phyloP scores from a whole-genome alignment of 192 early-diverging fungal species.

The Lobosporangium transversale region DNA sequence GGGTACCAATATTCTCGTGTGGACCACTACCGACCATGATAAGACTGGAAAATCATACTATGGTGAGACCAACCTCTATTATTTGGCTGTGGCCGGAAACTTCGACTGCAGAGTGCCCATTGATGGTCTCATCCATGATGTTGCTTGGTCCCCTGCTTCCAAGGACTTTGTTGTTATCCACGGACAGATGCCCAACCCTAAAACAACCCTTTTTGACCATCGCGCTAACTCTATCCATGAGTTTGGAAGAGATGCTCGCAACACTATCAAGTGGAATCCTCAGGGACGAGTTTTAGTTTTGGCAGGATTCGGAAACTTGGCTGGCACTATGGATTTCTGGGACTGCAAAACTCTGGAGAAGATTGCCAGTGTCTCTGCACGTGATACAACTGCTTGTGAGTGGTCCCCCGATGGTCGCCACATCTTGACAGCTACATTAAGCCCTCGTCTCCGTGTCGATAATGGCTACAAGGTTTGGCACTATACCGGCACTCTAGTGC shows the following conservation, averaged over 20 bases:
- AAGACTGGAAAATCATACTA: constrained; percentile 96
- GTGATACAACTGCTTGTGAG: constrained; percentile 85
- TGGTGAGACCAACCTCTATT: constrained; percentile 95
- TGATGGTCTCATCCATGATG: constrained; percentile 95
- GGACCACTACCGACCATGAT: constrained; percentile 96
- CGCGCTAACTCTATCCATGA: constrained; percentile 84
- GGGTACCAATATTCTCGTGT: constrained; percentile 87
- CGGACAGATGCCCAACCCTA: constrained; percentile 78
- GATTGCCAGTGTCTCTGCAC: constrained; percentile 79
- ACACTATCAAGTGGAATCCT: constrained; percentile 89
- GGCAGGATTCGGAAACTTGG: constrained; percentile 97
- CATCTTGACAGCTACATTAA: constrained; percentile 93
- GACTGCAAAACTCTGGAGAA: constrained; percentile 90
- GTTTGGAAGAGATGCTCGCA: constrained; percentile 89
- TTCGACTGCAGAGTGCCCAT: constrained; percentile 91
- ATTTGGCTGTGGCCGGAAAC: constrained; percentile 88
- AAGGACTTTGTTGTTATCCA: constrained; percentile 98
- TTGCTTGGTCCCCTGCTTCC: constrained; percentile 93
- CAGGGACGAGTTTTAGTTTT: constrained; percentile 82
- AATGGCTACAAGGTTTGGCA: constrained; percentile 98
- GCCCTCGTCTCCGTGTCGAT: constrained; percentile 94
- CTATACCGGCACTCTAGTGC: constrained; percentile 86
- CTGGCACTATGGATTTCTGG: constrained; percentile 94
- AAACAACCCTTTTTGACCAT: constrained; percentile 93
- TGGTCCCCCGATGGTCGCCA: constrained; percentile 96